A percentile compares a stretch with the other conserved stretches of the same genome.
These are phyloP conservation scores for Ogataea pilisensis DNA, from an alignment of 805 yeast genomes.

Conservation along the genomic window DNA sequence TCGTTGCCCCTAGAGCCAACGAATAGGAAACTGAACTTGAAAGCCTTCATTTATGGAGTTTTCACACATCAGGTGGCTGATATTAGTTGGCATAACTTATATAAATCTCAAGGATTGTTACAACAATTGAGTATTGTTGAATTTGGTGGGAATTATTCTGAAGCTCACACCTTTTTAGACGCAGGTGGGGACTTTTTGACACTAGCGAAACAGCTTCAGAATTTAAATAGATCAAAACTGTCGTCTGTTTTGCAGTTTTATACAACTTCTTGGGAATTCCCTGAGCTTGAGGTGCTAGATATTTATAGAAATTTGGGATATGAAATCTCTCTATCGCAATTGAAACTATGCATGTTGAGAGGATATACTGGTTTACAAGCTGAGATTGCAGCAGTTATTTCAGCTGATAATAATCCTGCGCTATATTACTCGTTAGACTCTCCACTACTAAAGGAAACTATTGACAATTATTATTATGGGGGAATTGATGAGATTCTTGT, in stretches of 20 bases:
- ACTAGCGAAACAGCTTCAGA: conserved; percentile 35
- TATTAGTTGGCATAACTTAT: conserved; percentile 63
- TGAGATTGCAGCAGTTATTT: conserved; percentile 33
- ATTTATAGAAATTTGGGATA: conserved; percentile 38
- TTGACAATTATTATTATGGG: conserved; percentile 49
- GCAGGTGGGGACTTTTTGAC: conserved; percentile 61
- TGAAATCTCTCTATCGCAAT: conserved; percentile 28
- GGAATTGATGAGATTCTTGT: conserved; percentile 46
- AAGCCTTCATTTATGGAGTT: conserved; percentile 55
- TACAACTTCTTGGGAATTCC: conserved; percentile 37
- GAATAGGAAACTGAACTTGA: conserved; percentile 29
- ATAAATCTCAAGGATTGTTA: conserved; percentile 52
- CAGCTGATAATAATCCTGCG: conserved; percentile 6
- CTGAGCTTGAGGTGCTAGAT: conserved; percentile 39
- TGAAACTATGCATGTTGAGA: conserved; percentile 48
- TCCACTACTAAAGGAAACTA: conserved; percentile 38
- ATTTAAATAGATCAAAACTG: conserved; percentile 14
- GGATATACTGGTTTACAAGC: conserved; percentile 50
- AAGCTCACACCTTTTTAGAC: conserved; percentile 55
- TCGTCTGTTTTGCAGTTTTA: conserved; percentile 20
- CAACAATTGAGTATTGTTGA: conserved; percentile 47
- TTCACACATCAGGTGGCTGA: conserved; percentile 63
- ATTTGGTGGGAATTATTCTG: conserved; percentile 43
- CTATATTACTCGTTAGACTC: conserved; percentile 28
- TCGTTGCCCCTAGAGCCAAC: conserved; percentile 2